A percentile compares a stretch with the other conserved stretches of the same genome.
phyloP scores from a whole-genome alignment of 2,329 filamentous ascomycete species.

The Exophiala sp. region DNA sequence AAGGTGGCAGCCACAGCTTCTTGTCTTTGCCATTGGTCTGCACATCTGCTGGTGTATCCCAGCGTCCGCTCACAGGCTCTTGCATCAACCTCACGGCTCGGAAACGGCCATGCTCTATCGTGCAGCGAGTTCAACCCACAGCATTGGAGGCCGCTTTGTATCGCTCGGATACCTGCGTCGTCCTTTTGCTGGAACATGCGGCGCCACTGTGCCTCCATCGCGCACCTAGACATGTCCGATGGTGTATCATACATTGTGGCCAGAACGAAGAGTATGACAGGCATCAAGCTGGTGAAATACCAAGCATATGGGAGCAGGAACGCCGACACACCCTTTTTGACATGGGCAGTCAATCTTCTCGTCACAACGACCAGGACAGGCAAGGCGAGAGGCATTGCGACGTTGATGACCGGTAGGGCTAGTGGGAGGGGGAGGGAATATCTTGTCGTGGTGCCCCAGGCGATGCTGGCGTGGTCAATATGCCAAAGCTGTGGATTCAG shows the following conservation, averaged over 20 bases:
- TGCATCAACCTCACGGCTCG: constrained; percentile 31
- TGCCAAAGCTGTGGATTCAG: background rate
- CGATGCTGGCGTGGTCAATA: constrained; percentile 10
- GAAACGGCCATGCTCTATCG: constrained; percentile 40
- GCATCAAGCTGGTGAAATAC: constrained; percentile 28
- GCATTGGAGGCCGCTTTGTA: constrained; percentile 35
- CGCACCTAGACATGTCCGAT: constrained; percentile 29
- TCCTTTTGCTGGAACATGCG: constrained; percentile 33
- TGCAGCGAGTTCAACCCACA: constrained; percentile 37
- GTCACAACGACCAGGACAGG: background rate
- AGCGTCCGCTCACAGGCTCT: constrained; percentile 33
- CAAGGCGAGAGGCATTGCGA: constrained; percentile 6
- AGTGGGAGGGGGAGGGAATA: constrained; percentile 14
- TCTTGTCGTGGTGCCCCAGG: constrained; percentile 6
- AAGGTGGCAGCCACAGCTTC: constrained; percentile 32
- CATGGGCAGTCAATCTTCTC: background rate
- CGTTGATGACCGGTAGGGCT: constrained; percentile 6
- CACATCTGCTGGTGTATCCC: constrained; percentile 33
- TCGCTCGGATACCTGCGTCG: constrained; percentile 32
- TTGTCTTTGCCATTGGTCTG: constrained; percentile 31
- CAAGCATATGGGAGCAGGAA: background rate
- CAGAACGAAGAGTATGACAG: constrained; percentile 31
- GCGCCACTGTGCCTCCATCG: constrained; percentile 34
- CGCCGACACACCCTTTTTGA: background rate
- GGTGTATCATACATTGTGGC: constrained; percentile 32